Conservation (phyloP, 441 rosid species). For the Populus trichocarpa region DNA sequence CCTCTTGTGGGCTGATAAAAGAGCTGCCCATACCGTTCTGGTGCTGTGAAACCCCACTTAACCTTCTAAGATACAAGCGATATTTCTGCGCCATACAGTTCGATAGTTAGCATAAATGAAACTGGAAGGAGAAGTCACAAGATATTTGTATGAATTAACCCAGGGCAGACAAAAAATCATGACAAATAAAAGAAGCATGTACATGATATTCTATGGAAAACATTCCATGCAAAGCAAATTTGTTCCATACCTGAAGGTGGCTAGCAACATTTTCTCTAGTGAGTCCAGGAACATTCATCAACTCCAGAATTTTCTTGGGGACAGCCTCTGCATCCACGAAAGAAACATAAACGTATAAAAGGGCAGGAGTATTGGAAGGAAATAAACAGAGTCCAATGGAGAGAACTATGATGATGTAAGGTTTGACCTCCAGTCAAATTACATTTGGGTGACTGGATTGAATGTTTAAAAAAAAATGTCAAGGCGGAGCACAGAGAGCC, state of each 20-base stretch:
- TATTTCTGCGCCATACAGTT: slow-evolving; percentile 57
- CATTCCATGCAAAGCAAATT: not conserved
- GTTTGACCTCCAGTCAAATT: not conserved
- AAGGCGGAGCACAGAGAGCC: not conserved
- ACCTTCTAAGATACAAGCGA: slow-evolving; percentile 85
- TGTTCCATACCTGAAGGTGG: slow-evolving; percentile 56
- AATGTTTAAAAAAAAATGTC: too few relatives aligned
- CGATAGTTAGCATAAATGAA: not conserved
- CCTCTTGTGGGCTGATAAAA: slow-evolving; percentile 62
- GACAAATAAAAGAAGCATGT: not conserved
- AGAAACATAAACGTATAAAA: slow-evolving; percentile 4
- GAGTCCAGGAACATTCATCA: slow-evolving; percentile 52
- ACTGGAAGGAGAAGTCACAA: not conserved
- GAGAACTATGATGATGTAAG: not conserved
- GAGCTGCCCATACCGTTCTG: slow-evolving; percentile 47
- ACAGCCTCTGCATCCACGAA: slow-evolving; percentile 56
- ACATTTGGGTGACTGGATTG: not conserved
- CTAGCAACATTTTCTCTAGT: slow-evolving; percentile 75
- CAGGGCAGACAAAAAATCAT: not conserved
- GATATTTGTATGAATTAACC: not conserved
- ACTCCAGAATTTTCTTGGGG: slow-evolving; percentile 61
- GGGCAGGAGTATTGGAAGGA: not conserved
- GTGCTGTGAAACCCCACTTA: slow-evolving; percentile 79
- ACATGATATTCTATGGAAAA: not conserved
- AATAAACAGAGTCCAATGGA: not conserved